Percentiles rank a stretch among this genome's conserved stretches.
phyloP scores from a whole-genome alignment of 2,329 filamentous ascomycete genomes.

The Emergomyces orientalis region DNA sequence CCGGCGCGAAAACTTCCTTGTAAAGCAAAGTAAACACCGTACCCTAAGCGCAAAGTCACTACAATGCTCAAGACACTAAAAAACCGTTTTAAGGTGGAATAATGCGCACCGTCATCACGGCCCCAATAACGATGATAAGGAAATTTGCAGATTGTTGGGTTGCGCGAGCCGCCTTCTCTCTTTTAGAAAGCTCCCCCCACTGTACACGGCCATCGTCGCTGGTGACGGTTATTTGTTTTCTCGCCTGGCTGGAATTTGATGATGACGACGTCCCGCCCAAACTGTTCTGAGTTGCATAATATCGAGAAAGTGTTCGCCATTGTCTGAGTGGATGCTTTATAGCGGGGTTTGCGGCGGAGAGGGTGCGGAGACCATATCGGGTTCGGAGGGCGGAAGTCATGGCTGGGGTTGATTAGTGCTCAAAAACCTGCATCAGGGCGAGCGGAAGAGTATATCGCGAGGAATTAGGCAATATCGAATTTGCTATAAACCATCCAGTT shows the following conservation, averaged over 20 bases:
- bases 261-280: constrained; percentile 24
- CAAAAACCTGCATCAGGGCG: background rate
- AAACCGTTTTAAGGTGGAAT: background rate
- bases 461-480: background rate
- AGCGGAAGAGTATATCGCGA: background rate
- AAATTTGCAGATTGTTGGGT: constrained; percentile 91
- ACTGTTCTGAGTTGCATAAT: constrained; percentile 52
- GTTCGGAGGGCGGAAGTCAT: constrained; percentile 1
- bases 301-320: constrained; percentile 32
- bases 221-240: constrained; percentile 68
- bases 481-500: background rate
- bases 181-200: constrained; percentile 65
- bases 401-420: background rate
- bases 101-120: constrained; percentile 61
- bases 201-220: constrained; percentile 76
- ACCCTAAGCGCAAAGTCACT: constrained; percentile 45
- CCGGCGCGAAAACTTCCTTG: constrained; percentile 70
- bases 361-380: constrained; percentile 20
- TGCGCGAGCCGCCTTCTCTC: constrained; percentile 73
- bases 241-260: constrained; percentile 39
- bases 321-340: constrained; percentile 7
- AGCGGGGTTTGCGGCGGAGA: constrained; percentile 26
- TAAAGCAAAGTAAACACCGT: constrained; percentile 72
- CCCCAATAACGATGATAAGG: constrained; percentile 62
- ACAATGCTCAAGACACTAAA: constrained; percentile 10